Conservation (phyloP, 1,139 yeast species). For the Blastobotrys apis region DNA sequence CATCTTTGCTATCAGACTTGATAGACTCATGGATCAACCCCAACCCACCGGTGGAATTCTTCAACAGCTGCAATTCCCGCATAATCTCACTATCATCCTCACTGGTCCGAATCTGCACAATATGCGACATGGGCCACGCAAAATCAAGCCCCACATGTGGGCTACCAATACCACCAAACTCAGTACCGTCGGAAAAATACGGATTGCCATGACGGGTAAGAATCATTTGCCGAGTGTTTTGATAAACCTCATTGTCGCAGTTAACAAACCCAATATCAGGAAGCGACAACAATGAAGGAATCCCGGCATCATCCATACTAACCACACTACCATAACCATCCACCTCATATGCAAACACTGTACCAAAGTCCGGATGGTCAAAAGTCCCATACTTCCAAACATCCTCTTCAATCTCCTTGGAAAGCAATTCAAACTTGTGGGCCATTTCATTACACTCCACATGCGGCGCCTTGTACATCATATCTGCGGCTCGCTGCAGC, state of each 20-base stretch:
- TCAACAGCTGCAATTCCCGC: constrained; percentile 46
- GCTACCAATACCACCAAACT: constrained; percentile 79
- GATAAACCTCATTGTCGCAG: constrained; percentile 54
- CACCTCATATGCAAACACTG: constrained; percentile 81
- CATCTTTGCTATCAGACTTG: constrained; percentile 53
- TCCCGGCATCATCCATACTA: constrained; percentile 87
- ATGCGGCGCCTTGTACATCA: constrained; percentile 21
- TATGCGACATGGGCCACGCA: constrained; percentile 89
- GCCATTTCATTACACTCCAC: constrained; percentile 22
- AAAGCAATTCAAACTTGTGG: constrained; percentile 36
- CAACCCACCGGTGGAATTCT: constrained; percentile 61
- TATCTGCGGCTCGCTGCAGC: constrained; percentile 37
- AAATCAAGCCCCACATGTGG: constrained; percentile 78
- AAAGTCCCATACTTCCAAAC: constrained; percentile 60
- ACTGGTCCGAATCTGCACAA: constrained; percentile 68
- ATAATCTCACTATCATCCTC: constrained; percentile 66
- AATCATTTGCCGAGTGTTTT: constrained; percentile 75
- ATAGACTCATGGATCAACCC: constrained; percentile 86
- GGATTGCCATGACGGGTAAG: constrained; percentile 71
- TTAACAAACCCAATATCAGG: constrained; percentile 73
- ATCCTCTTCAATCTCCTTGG: constrained; percentile 49
- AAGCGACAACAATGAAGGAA: constrained; percentile 74
- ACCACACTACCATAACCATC: constrained; percentile 78
- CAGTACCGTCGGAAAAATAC: constrained; percentile 57
- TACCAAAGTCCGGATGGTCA: constrained; percentile 64